Conservation (phyloP, 2,329 filamentous ascomycete genomes). For the Ophiocordyceps camponoti-leonardi region DNA sequence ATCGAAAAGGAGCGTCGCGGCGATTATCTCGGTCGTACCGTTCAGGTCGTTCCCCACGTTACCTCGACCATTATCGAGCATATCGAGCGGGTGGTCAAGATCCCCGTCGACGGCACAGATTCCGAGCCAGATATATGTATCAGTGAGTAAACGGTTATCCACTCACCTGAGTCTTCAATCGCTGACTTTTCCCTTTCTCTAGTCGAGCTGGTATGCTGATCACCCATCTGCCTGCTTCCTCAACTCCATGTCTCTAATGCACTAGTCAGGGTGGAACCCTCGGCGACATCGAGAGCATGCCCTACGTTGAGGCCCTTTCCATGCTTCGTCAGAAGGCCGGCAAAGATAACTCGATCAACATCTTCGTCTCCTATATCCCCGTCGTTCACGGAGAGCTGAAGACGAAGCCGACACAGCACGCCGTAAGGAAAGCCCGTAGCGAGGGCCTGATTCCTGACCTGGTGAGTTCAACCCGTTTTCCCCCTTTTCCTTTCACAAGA, state of each 20-base stretch:
- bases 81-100: constrained; percentile 71
- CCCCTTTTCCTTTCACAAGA: too few relatives aligned
- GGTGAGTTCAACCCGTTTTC: constrained; percentile 21
- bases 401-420: constrained; percentile 91
- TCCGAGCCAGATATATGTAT: constrained; percentile 85
- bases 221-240: too few relatives aligned
- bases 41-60: constrained; percentile 85
- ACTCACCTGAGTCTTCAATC: too few relatives aligned
- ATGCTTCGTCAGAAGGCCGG: constrained; percentile 60
- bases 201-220: constrained; percentile 17
- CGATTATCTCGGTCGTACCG: constrained; percentile 76
- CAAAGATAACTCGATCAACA: constrained; percentile 69
- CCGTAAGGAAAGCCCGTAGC: constrained; percentile 69
- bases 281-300: constrained; percentile 65
- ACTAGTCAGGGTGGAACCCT: constrained; percentile 40
- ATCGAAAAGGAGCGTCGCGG: constrained; percentile 51
- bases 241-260: not conserved
- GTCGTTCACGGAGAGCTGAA: constrained; percentile 54
- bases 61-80: constrained; percentile 85
- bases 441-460: constrained; percentile 59
- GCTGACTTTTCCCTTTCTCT: constrained; percentile 1
- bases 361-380: constrained; percentile 79
- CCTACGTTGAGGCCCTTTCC: constrained; percentile 74
- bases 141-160: constrained; percentile 46
- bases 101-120: constrained; percentile 72